Conservation (phyloP, 257 asterid genomes). For the Cynanchum wilfordii region DNA sequence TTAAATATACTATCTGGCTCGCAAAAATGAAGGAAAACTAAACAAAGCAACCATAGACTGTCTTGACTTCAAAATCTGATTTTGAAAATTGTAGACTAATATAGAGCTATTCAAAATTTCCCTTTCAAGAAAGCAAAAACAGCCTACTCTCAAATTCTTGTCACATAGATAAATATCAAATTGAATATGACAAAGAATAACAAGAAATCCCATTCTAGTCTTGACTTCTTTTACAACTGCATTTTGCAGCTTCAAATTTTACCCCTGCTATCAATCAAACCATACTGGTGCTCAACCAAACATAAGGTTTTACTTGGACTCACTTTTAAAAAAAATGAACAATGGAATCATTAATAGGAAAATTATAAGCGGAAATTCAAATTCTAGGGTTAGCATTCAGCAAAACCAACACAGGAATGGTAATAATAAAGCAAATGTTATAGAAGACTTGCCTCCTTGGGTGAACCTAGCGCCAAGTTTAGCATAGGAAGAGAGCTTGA, state of each 20-base stretch:
- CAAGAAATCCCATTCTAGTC: not conserved
- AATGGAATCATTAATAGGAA: not conserved
- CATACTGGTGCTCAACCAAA: not conserved
- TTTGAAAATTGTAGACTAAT: not conserved
- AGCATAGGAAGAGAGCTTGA: slow-evolving; percentile 92
- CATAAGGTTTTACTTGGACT: not conserved
- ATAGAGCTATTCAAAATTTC: not conserved
- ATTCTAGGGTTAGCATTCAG: slow-evolving; percentile 6
- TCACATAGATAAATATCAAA: not conserved
- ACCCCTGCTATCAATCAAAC: not conserved
- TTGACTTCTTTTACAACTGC: too few relatives aligned
- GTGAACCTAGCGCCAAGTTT: slow-evolving; percentile 89
- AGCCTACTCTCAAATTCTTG: not conserved
- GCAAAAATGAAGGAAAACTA: not conserved
- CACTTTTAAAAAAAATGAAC: not conserved
- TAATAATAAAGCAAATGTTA: not conserved
- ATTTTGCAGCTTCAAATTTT: not conserved
- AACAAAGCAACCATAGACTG: not conserved
- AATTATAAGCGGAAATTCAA: not conserved
- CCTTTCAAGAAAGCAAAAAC: not conserved
- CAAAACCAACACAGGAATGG: not conserved
- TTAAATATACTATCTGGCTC: not conserved
- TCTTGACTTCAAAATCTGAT: not conserved
- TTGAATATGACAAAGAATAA: not conserved
- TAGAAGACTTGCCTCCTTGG: slow-evolving; percentile 52